A percentile compares a stretch with the other conserved stretches of the same genome.
Conservation (phyloP, 208 protist species). For the Sergeia podlipaevii region DNA sequence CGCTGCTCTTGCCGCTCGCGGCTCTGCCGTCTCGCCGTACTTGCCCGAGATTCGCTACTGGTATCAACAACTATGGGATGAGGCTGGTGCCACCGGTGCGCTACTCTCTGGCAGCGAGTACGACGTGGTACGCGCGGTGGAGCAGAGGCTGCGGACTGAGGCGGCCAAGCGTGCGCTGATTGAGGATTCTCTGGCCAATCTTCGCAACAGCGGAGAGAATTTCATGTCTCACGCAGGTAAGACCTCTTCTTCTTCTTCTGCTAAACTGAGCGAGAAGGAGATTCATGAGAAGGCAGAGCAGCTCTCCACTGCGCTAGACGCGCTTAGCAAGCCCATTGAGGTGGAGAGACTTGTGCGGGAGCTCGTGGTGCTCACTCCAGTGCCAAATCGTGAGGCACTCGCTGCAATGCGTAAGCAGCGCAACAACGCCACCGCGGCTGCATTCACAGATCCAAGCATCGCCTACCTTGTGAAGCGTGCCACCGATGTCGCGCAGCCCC, state of each 20-base stretch:
- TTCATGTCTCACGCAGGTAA: too few relatives aligned
- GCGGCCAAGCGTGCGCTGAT: too few relatives aligned
- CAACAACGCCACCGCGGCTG: not conserved
- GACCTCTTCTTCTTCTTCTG: too few relatives aligned
- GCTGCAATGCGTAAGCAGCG: not conserved
- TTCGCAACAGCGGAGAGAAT: too few relatives aligned
- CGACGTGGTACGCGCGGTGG: slow-evolving; percentile 44
- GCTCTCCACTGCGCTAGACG: too few relatives aligned
- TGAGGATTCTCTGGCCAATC: too few relatives aligned
- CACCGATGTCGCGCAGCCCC: slow-evolving; percentile 16
- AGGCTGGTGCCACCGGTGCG: slow-evolving; percentile 26
- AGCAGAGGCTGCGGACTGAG: slow-evolving; percentile 13
- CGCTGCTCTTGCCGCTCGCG: slow-evolving; percentile 7
- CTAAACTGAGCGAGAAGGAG: too few relatives aligned
- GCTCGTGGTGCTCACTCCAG: not conserved
- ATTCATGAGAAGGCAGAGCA: too few relatives aligned
- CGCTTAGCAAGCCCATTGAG: not conserved
- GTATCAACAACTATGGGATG: slow-evolving; percentile 31
- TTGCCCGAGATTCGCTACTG: slow-evolving; percentile 54
- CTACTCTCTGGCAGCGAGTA: slow-evolving; percentile 42
- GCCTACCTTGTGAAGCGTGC: not conserved
- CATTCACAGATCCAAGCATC: not conserved
- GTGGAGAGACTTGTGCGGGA: not conserved
- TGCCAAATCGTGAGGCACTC: not conserved
- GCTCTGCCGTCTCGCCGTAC: slow-evolving; percentile 34